These are phyloP conservation scores for Inga leiocalycina DNA, from an alignment of 306 rosid genomes.

Conservation along the genomic window DNA sequence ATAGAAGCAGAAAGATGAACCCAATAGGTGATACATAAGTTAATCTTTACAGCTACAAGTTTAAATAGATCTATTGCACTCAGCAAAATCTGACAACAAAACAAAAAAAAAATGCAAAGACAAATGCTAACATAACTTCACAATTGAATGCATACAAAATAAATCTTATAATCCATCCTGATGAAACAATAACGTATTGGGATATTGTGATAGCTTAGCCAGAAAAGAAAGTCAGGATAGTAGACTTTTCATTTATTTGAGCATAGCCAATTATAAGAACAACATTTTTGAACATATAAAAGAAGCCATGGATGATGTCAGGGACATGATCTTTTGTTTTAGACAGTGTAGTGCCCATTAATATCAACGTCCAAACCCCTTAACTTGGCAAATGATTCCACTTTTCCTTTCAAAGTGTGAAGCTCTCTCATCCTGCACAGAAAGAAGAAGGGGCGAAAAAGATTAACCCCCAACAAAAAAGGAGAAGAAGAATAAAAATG, in stretches of 20 bases:
- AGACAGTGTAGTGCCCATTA: constrained; percentile 66
- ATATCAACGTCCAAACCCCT: constrained; percentile 70
- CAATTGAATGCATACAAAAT: background rate
- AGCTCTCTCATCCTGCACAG: constrained; percentile 76
- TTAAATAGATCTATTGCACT: background rate
- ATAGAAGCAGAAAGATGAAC: background rate
- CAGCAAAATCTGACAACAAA: background rate
- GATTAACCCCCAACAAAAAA: no score
- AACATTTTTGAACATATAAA: background rate
- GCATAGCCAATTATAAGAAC: background rate
- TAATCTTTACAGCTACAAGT: background rate
- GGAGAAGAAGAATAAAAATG: background rate
- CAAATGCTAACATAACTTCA: background rate
- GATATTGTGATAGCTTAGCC: background rate
- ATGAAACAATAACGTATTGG: background rate
- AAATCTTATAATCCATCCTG: background rate
- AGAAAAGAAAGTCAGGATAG: background rate
- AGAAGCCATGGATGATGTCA: background rate
- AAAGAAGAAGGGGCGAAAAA: background rate
- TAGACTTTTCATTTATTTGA: background rate
- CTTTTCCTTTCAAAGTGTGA: constrained; percentile 75
- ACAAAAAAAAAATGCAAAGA: background rate
- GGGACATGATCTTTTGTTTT: background rate
- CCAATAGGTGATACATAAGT: background rate
- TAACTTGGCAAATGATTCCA: constrained; percentile 69